Conservation (phyloP, 331 rosid species). For the Malus hybrid region DNA sequence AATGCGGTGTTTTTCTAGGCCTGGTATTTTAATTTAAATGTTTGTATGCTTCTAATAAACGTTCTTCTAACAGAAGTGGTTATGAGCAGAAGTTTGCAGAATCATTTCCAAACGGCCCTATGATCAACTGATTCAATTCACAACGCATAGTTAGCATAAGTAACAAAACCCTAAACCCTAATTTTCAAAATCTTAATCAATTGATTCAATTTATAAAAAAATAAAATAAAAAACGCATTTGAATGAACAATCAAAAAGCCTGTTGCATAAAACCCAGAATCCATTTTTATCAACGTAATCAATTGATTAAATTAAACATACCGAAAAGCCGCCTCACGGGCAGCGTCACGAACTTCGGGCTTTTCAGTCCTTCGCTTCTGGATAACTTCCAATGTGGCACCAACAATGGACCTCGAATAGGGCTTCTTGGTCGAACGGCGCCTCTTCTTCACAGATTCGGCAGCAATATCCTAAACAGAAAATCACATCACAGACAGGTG, state of each 20-base stretch:
- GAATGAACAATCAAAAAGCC: background rate
- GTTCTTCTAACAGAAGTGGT: background rate
- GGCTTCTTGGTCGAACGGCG: slow-evolving; percentile 50
- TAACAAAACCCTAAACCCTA: background rate
- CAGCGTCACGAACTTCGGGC: slow-evolving; percentile 62
- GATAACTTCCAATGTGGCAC: slow-evolving; percentile 53
- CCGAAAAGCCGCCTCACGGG: slow-evolving; percentile 65
- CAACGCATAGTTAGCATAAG: background rate
- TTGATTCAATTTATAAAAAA: background rate
- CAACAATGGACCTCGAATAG: slow-evolving; percentile 54
- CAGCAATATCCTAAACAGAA: slow-evolving; percentile 40
- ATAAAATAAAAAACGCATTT: too few species aligned
- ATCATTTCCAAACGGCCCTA: background rate
- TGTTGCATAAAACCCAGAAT: background rate
- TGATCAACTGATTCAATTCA: background rate
- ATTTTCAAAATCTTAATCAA: background rate
- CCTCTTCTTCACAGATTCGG: slow-evolving; percentile 55
- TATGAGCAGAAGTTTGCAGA: background rate
- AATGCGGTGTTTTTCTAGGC: background rate
- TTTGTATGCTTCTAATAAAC: background rate
- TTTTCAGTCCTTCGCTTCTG: slow-evolving; percentile 50
- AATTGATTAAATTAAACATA: background rate
- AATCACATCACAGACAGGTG: background rate
- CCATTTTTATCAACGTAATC: background rate
- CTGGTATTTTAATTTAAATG: background rate